Percentiles rank a stretch among this genome's conserved stretches.
These are phyloP conservation scores for Withania somnifera DNA, from an alignment of 305 asterid genomes.

Conservation along the genomic window DNA sequence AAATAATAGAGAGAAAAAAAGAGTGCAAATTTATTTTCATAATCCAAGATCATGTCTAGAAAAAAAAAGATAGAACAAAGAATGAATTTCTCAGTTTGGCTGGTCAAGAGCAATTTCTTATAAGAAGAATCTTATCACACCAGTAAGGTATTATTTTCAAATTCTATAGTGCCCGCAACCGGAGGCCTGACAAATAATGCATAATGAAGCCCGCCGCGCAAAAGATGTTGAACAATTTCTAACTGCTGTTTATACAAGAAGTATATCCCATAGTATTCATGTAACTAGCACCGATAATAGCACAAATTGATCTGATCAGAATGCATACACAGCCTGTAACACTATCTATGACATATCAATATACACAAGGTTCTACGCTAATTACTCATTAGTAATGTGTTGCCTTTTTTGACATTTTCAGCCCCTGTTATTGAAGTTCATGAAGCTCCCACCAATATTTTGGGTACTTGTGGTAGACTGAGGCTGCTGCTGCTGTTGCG, in stretches of 20 bases:
- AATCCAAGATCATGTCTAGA: not conserved
- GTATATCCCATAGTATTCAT: not conserved
- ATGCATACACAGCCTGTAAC: not conserved
- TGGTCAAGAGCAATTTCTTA: not conserved
- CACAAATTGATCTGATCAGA: not conserved
- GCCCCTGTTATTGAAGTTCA: slow-evolving; percentile 33
- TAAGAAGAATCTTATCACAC: not conserved
- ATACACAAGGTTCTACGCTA: not conserved
- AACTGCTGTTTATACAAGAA: not conserved
- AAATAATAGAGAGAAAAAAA: not conserved
- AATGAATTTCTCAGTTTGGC: too few species aligned
- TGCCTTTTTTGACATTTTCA: slow-evolving; percentile 8
- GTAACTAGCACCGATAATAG: not conserved
- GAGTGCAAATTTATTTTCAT: not conserved
- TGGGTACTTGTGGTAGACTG: slow-evolving; percentile 21
- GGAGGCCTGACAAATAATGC: not conserved
- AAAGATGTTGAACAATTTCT: not conserved
- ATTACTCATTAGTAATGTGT: not conserved
- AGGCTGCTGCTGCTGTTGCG: slow-evolving; percentile 30
- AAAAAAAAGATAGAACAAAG: too few species aligned
- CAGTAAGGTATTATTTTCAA: not conserved
- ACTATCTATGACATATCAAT: not conserved
- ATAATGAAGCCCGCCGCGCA: not conserved
- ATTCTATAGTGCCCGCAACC: not conserved
- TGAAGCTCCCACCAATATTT: slow-evolving; percentile 23